Evolutionary conservation across 2,329 filamentous ascomycete genomes (phyloP).

Genomic region (Lasiodiplodia gonubiensis): DNA sequence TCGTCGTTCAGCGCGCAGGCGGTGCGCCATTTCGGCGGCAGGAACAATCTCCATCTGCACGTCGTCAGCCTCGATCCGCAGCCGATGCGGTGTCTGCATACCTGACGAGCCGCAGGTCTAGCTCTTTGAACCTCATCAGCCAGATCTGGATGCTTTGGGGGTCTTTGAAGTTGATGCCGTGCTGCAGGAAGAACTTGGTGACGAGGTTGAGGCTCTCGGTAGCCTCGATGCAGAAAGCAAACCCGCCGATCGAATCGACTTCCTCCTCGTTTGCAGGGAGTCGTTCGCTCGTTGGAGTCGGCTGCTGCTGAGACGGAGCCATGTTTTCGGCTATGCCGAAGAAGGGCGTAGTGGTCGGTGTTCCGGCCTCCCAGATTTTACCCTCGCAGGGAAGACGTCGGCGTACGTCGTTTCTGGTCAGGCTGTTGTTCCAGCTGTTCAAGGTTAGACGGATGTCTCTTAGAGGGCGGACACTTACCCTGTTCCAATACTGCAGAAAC

Average conservation of each 20-base stretch:
- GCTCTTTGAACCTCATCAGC: conserved; percentile 43
- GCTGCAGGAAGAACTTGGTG: conserved; percentile 45
- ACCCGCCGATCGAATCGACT: conserved; percentile 39
- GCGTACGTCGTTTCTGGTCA: conserved; percentile 43
- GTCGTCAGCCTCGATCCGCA: not conserved
- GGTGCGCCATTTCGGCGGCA: conserved; percentile 36
- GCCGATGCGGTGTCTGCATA: conserved; percentile 25
- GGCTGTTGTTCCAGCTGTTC: conserved; percentile 43
- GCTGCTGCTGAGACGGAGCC: conserved; percentile 32
- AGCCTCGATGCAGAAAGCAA: conserved; percentile 42
- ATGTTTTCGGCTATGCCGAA: conserved; percentile 50
- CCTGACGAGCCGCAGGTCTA: conserved; percentile 42
- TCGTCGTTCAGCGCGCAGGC: conserved; percentile 47
- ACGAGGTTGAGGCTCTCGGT: conserved; percentile 45
- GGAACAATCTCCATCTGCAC: conserved; percentile 38
- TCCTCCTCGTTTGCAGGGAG: conserved; percentile 35
- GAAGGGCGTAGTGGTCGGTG: conserved; percentile 43
- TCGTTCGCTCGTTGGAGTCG: conserved; percentile 32
- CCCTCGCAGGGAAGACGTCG: conserved; percentile 46
- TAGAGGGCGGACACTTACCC: not conserved
- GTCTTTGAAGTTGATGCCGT: conserved; percentile 39
- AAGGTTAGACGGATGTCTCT: not conserved
- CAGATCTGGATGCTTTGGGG: conserved; percentile 41
- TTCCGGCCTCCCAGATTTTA: conserved; percentile 39
- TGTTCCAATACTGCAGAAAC: conserved; percentile 45